Percentiles rank a stretch among this genome's conserved stretches.
phyloP scores from a whole-genome alignment of 306 rosid genomes.

The Astragalus membranaceus region DNA sequence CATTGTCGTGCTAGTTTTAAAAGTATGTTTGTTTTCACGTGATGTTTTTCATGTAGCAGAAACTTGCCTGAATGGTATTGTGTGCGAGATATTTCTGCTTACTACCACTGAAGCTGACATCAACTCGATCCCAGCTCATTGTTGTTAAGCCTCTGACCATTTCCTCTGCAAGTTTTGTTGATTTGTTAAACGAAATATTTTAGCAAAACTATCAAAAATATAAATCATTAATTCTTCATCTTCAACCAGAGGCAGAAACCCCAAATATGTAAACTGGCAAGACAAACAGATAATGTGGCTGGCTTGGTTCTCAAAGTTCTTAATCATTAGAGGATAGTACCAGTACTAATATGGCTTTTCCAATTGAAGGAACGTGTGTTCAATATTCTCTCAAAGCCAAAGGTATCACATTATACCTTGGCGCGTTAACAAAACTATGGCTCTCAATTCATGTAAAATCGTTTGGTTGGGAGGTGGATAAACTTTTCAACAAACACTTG shows the following conservation, averaged over 20 bases:
- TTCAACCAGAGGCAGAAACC: slow-evolving; percentile 14
- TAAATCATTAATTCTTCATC: background rate
- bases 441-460: background rate
- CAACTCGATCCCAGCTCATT: slow-evolving; percentile 82
- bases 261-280: background rate
- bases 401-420: background rate
- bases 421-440: background rate
- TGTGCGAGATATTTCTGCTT: slow-evolving; percentile 68
- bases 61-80: slow-evolving; percentile 70
- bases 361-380: background rate
- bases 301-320: slow-evolving; percentile 13
- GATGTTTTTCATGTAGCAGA: slow-evolving; percentile 2
- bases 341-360: background rate
- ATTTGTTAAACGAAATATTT: background rate
- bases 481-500: background rate
- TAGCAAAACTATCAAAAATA: slow-evolving; percentile 11
- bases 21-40: background rate
- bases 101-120: slow-evolving; percentile 65
- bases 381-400: background rate
- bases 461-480: background rate
- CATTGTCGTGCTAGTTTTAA: background rate
- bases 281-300: background rate
- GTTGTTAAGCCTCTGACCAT: slow-evolving; percentile 65
- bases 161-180: slow-evolving; percentile 43
- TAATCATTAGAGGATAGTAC: background rate